phyloP scores from a whole-genome alignment of 1,284 basidiomycete species.

The Malassezia globosa region DNA sequence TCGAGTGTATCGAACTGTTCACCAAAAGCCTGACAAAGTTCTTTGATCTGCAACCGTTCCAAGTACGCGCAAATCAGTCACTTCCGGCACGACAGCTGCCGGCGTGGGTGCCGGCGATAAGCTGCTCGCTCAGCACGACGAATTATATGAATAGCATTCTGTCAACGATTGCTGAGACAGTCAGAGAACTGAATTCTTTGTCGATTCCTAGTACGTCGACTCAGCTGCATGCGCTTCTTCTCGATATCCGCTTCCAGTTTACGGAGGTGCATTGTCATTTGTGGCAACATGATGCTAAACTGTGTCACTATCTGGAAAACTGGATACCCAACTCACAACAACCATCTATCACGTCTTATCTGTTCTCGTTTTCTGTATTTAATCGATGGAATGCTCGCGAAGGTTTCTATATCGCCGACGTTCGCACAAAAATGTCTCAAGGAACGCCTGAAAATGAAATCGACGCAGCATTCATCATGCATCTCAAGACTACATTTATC shows the following conservation, averaged over 20 bases:
- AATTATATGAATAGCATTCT: constrained; percentile 70
- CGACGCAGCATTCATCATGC: constrained; percentile 47
- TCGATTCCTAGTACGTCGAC: constrained; percentile 62
- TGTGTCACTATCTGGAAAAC: constrained; percentile 73
- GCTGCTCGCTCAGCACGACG: constrained; percentile 70
- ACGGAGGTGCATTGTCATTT: constrained; percentile 64
- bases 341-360: constrained; percentile 51
- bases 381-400: constrained; percentile 69
- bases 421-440: constrained; percentile 47
- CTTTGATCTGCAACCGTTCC: constrained; percentile 63
- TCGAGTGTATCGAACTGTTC: constrained; percentile 79
- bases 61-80: constrained; percentile 56
- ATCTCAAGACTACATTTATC: constrained; percentile 75
- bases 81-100: constrained; percentile 52
- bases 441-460: constrained; percentile 19
- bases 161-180: constrained; percentile 71
- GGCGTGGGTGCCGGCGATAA: constrained; percentile 61
- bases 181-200: constrained; percentile 67
- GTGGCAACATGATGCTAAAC: constrained; percentile 75
- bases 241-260: constrained; percentile 77
- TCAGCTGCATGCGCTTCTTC: constrained; percentile 60
- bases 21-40: constrained; percentile 74
- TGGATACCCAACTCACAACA: constrained; percentile 60
- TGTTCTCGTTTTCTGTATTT: constrained; percentile 67
- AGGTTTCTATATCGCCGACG: constrained; percentile 72